phyloP scores from a whole-genome alignment of 306 rosid genomes.

The Rosa rugosa region DNA sequence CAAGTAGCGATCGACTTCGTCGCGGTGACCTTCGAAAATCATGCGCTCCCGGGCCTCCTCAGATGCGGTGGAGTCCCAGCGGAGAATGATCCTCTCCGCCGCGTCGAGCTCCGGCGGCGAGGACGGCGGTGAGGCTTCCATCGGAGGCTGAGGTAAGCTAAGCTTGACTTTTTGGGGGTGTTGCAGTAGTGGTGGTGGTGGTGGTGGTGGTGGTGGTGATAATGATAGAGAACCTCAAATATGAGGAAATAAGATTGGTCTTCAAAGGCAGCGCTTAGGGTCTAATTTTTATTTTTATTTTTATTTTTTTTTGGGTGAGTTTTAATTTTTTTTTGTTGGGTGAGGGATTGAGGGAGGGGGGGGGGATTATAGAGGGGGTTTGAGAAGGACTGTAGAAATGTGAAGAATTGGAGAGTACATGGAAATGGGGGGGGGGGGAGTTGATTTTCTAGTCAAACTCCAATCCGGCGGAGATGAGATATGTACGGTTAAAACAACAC shows the following conservation, averaged over 20 bases:
- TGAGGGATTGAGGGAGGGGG: neutral
- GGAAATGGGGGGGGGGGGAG: neutral
- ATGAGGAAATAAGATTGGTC: neutral
- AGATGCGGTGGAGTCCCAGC: slow-evolving; percentile 95
- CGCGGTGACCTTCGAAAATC: slow-evolving; percentile 80
- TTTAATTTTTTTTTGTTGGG: neutral
- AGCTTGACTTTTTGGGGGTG: neutral
- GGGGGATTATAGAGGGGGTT: neutral
- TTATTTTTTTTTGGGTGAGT: neutral
- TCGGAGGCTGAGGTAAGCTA: neutral
- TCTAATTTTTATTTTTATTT: neutral
- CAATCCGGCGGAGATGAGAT: neutral
- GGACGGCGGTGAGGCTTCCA: slow-evolving; percentile 22
- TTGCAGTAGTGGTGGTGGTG: neutral
- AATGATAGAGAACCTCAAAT: neutral
- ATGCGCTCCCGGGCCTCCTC: slow-evolving; percentile 76
- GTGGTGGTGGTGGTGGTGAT: neutral
- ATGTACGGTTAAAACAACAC: neutral
- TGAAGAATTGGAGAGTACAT: neutral
- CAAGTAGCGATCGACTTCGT: slow-evolving; percentile 73
- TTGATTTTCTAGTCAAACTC: neutral
- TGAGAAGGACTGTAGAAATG: neutral
- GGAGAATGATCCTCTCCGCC: slow-evolving; percentile 77
- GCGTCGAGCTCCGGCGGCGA: slow-evolving; percentile 47
- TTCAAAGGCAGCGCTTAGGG: neutral